phyloP scores from a whole-genome alignment of 2,329 filamentous ascomycete species.

The Nemania abortiva region DNA sequence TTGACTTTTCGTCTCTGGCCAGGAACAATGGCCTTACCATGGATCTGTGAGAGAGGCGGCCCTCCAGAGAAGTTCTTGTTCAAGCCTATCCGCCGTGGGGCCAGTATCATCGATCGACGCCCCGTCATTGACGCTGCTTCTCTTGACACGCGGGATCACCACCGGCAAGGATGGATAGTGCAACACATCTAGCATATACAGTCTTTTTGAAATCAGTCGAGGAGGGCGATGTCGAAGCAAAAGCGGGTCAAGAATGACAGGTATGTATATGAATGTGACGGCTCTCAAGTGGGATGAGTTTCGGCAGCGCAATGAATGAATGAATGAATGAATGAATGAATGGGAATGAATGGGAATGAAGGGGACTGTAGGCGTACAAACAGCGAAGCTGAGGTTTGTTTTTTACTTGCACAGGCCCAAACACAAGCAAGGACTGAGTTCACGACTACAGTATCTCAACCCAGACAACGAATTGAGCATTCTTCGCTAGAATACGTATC shows the following conservation, averaged over 20 bases:
- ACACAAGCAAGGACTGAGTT: background rate
- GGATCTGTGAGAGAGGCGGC: slow-evolving; percentile 33
- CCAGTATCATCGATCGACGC: slow-evolving; percentile 11
- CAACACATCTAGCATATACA: slow-evolving; percentile 1
- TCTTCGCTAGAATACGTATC: slow-evolving; percentile 1
- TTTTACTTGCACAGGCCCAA: slow-evolving; percentile 2
- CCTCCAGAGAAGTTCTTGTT: slow-evolving; percentile 29
- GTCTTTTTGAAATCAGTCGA: background rate
- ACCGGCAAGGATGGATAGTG: background rate
- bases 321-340: background rate
- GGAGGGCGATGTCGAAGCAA: background rate
- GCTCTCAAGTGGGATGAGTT: background rate
- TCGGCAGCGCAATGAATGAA: background rate
- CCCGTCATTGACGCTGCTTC: slow-evolving; percentile 21
- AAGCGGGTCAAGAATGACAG: slow-evolving; percentile 1
- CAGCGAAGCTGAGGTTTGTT: background rate
- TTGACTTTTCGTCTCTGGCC: slow-evolving; percentile 15
- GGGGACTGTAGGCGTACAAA: background rate
- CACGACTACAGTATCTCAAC: background rate
- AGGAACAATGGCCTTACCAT: slow-evolving; percentile 24
- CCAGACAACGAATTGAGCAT: background rate
- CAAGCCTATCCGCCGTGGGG: slow-evolving; percentile 33
- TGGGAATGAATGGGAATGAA: background rate
- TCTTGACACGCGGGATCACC: background rate
- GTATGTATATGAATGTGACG: slow-evolving; percentile 1